These are phyloP conservation scores for Tricholoma terreum DNA, from an alignment of 768 basidiomycete species.

Conservation along the genomic window DNA sequence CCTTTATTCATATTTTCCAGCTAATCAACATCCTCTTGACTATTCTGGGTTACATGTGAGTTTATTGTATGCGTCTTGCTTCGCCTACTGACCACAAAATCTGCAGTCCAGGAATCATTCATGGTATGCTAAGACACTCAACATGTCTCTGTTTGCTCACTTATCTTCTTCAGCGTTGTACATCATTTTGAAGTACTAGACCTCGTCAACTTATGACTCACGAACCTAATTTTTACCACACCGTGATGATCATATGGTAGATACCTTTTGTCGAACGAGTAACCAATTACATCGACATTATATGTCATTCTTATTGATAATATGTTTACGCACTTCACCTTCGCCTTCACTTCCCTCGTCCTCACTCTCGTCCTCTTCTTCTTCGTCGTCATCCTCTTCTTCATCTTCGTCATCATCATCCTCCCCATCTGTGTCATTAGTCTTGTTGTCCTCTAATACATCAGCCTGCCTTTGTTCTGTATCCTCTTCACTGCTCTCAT, in stretches of 20 bases:
- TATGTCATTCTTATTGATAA: neutral
- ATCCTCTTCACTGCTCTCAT: slow-evolving; percentile 13
- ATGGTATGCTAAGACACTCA: slow-evolving; percentile 39
- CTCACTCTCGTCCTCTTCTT: neutral
- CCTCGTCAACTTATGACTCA: too few species aligned
- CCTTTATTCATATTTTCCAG: slow-evolving; percentile 22
- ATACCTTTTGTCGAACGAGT: slow-evolving; percentile 48
- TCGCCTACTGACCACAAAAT: neutral
- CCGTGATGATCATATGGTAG: slow-evolving; percentile 1
- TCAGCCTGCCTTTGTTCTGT: neutral
- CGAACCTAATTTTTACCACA: slow-evolving; percentile 4
- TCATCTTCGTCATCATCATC: neutral
- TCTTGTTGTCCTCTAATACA: neutral
- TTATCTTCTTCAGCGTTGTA: slow-evolving; percentile 55
- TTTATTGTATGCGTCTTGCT: slow-evolving; percentile 1
- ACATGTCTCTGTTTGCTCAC: slow-evolving; percentile 9
- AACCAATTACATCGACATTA: slow-evolving; percentile 42
- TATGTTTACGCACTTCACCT: slow-evolving; percentile 7
- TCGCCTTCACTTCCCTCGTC: slow-evolving; percentile 2
- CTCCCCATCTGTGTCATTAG: neutral
- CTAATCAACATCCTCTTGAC: slow-evolving; percentile 78
- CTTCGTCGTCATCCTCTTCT: neutral
- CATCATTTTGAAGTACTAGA: slow-evolving; percentile 76
- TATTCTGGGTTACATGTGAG: slow-evolving; percentile 77
- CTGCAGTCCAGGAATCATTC: slow-evolving; percentile 72